Conservation (phyloP, 805 yeast genomes). For the Saturnispora galanensis region DNA sequence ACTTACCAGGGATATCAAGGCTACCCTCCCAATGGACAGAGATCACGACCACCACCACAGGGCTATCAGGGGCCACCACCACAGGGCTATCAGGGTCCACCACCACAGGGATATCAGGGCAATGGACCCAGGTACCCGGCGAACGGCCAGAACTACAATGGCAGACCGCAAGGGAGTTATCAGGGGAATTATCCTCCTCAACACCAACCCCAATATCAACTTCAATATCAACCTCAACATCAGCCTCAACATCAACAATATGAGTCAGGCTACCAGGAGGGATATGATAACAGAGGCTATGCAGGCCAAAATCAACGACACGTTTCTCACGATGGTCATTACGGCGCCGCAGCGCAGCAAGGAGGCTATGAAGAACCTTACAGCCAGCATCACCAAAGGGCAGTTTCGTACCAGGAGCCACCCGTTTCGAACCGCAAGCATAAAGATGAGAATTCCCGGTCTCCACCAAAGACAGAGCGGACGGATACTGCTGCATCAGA, state of each 20-base stretch:
- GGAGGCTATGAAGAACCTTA: background rate
- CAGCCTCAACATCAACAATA: background rate
- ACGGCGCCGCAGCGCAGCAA: background rate
- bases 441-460: background rate
- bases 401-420: slow-evolving; percentile 3
- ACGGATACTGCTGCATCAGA: background rate
- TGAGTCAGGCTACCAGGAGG: too few species aligned
- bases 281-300: too few species aligned
- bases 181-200: background rate
- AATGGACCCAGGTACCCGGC: too few species aligned
- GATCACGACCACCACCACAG: slow-evolving; percentile 1
- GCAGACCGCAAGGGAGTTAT: too few species aligned
- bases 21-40: background rate
- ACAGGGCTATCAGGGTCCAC: too few species aligned
- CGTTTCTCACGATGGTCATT: slow-evolving; percentile 7
- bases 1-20: background rate
- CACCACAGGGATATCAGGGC: too few species aligned
- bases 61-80: too few species aligned
- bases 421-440: background rate
- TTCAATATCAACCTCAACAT: background rate
- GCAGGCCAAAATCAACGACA: background rate
- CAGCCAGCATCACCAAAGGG: background rate
- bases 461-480: background rate
- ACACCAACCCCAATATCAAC: background rate
- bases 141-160: too few species aligned